A percentile compares a stretch with the other conserved stretches of the same genome.
Evolutionary conservation across 805 yeast species (phyloP).

Genomic region (Candida namnaoensis): DNA sequence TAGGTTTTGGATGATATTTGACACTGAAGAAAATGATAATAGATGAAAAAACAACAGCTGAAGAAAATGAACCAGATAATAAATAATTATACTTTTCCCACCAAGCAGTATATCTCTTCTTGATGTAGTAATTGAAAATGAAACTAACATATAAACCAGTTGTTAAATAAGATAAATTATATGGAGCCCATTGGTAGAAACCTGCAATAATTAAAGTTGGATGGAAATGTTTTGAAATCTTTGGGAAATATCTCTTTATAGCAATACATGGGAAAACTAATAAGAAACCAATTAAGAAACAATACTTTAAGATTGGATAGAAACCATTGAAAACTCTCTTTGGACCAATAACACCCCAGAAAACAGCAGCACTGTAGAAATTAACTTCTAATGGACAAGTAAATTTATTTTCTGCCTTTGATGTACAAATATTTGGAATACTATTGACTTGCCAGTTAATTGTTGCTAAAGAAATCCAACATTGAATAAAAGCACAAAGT

Average conservation of each 20-base stretch:
- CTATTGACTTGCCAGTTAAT: constrained; percentile 25
- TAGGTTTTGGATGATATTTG: constrained; percentile 22
- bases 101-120: constrained; percentile 51
- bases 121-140: constrained; percentile 47
- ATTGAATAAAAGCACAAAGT: constrained; percentile 22
- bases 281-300: constrained; percentile 37
- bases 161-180: constrained; percentile 42
- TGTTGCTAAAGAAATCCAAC: constrained; percentile 22
- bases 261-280: constrained; percentile 43
- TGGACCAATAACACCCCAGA: constrained; percentile 49
- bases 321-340: constrained; percentile 45
- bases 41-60: constrained; percentile 59
- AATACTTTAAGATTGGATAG: constrained; percentile 56
- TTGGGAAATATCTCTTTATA: constrained; percentile 18
- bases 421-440: constrained; percentile 24
- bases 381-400: constrained; percentile 29
- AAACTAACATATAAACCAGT: constrained; percentile 42
- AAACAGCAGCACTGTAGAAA: constrained; percentile 43
- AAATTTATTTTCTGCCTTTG: constrained; percentile 28
- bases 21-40: constrained; percentile 46
- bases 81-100: constrained; percentile 73
- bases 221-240: constrained; percentile 40
- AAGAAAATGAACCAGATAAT: constrained; percentile 55
- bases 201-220: constrained; percentile 57
- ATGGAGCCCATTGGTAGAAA: constrained; percentile 42